These are phyloP conservation scores for Amoeboradix gromovi DNA, from an alignment of 371 early-diverging fungal species.

Conservation along the genomic window DNA sequence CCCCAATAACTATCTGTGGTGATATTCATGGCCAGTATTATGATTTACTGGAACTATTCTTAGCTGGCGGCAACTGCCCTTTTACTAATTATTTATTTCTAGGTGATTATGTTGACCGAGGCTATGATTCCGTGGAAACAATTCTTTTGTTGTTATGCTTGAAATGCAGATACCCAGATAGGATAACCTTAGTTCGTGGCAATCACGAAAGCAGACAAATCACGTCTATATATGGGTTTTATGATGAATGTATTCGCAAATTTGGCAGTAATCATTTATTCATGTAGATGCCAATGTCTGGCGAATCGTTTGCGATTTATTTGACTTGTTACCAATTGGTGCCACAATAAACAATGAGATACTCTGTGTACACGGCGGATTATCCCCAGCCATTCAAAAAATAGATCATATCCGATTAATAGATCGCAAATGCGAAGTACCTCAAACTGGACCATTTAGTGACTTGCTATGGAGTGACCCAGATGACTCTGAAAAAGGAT, in stretches of 20 bases:
- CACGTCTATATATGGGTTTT: constrained; percentile 73
- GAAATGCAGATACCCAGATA: constrained; percentile 64
- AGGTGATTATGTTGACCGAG: constrained; percentile 92
- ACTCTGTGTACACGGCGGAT: constrained; percentile 85
- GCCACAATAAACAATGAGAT: constrained; percentile 70
- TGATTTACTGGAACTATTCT: constrained; percentile 78
- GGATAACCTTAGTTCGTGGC: constrained; percentile 76
- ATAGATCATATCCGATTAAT: constrained; percentile 87
- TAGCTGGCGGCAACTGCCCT: constrained; percentile 68
- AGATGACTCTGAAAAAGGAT: background rate
- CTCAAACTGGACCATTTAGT: constrained; percentile 95
- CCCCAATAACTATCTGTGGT: constrained; percentile 79
- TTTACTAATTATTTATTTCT: constrained; percentile 79
- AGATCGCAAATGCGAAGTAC: constrained; percentile 91
- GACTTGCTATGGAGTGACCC: constrained; percentile 12
- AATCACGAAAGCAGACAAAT: constrained; percentile 72
- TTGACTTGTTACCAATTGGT: constrained; percentile 65
- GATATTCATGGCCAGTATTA: constrained; percentile 92
- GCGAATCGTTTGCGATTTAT: constrained; percentile 75
- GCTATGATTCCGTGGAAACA: constrained; percentile 76
- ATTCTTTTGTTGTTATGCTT: constrained; percentile 58
- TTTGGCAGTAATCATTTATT: too few species aligned
- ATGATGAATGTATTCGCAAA: constrained; percentile 75
- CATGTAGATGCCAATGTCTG: constrained; percentile 54
- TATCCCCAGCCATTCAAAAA: constrained; percentile 57